Evolutionary conservation across 2,329 filamentous ascomycete species (phyloP).

Genomic region (Alternaria novae-zelandiae): DNA sequence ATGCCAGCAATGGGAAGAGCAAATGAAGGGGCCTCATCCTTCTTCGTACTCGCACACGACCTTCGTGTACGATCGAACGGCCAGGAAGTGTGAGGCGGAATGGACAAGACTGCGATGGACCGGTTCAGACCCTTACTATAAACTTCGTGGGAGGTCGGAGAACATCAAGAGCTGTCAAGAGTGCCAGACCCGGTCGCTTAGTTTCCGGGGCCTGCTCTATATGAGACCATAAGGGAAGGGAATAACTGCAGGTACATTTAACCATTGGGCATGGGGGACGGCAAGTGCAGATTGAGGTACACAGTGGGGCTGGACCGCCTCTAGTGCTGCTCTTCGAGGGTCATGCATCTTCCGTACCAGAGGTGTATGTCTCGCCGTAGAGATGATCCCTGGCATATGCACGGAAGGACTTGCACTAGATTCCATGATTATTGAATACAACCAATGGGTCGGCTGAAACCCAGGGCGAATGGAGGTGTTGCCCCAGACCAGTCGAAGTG

Average conservation of each 20-base stretch:
- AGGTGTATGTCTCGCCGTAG: constrained; percentile 1
- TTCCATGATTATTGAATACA: not conserved
- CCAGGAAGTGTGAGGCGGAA: not conserved
- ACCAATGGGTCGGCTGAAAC: constrained; percentile 11
- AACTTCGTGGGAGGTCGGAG: not conserved
- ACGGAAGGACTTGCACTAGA: constrained; percentile 9
- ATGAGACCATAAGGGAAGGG: constrained; percentile 7
- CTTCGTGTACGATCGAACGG: not conserved
- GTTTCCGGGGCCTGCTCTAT: constrained; percentile 1
- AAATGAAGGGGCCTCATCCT: constrained; percentile 25
- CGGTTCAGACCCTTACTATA: not conserved
- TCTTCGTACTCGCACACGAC: constrained; percentile 1
- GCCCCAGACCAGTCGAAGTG: constrained; percentile 7
- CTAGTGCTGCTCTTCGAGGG: constrained; percentile 5
- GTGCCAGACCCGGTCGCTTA: not conserved
- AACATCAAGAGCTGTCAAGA: constrained; percentile 9
- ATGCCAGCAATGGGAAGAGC: constrained; percentile 23
- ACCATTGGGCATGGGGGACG: constrained; percentile 3
- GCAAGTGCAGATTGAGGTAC: constrained; percentile 5
- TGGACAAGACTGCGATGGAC: not conserved
- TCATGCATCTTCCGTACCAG: constrained; percentile 5
- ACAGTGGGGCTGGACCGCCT: constrained; percentile 4
- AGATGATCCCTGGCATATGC: constrained; percentile 6
- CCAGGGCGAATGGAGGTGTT: not conserved
- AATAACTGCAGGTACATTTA: constrained; percentile 4